phyloP scores from a whole-genome alignment of 768 basidiomycete genomes.

The Ephemerocybe angulata region DNA sequence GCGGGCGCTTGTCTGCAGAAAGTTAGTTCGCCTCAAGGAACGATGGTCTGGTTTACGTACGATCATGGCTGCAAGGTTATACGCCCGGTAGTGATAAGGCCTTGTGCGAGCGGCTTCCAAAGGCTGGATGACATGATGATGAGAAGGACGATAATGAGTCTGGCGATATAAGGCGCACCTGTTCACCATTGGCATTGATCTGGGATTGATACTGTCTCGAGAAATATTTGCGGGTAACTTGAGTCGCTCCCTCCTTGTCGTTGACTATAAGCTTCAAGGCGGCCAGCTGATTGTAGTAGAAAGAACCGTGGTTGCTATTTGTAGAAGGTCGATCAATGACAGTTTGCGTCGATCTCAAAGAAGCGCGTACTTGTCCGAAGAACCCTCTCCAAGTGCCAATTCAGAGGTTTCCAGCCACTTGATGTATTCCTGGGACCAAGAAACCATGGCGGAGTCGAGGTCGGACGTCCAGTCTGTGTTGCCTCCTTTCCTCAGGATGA shows the following conservation, averaged over 20 bases:
- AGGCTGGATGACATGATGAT: slow-evolving; percentile 35
- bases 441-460: slow-evolving; percentile 43
- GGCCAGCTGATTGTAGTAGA: slow-evolving; percentile 58
- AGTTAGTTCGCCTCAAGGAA: not conserved
- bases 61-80: slow-evolving; percentile 68
- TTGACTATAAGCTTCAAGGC: slow-evolving; percentile 53
- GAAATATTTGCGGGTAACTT: slow-evolving; percentile 49
- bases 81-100: slow-evolving; percentile 65
- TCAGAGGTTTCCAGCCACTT: slow-evolving; percentile 50
- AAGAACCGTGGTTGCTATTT: slow-evolving; percentile 71
- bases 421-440: slow-evolving; percentile 52
- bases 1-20: slow-evolving; percentile 51
- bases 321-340: too few relatives aligned
- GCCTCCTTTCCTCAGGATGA: slow-evolving; percentile 48
- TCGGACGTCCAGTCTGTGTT: slow-evolving; percentile 53
- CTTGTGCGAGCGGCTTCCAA: slow-evolving; percentile 57
- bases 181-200: slow-evolving; percentile 55
- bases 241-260: slow-evolving; percentile 45
- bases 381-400: slow-evolving; percentile 44
- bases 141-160: not conserved
- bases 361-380: slow-evolving; percentile 46
- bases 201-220: slow-evolving; percentile 45
- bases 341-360: too few relatives aligned
- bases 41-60: slow-evolving; percentile 30
- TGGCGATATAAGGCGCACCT: slow-evolving; percentile 29